phyloP scores from a whole-genome alignment of 192 early-diverging fungal species.

The Coemansia sp. region DNA sequence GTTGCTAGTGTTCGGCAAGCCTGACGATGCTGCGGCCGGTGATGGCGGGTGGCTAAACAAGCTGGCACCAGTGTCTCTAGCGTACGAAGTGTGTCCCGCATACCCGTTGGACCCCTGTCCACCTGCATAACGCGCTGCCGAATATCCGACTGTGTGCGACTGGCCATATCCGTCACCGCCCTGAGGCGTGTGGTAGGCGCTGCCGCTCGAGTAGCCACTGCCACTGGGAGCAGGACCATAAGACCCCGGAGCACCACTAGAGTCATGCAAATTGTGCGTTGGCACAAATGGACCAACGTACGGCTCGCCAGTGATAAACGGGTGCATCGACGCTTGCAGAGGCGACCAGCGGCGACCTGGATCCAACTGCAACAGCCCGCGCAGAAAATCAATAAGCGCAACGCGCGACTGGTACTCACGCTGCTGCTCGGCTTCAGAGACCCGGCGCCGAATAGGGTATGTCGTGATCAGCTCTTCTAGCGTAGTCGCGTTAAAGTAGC shows the following conservation, averaged over 20 bases:
- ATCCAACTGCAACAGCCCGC: slow-evolving; percentile 86
- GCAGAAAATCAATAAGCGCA: slow-evolving; percentile 88
- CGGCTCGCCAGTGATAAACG: slow-evolving; percentile 90
- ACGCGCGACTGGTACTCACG: slow-evolving; percentile 58
- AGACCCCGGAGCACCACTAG: slow-evolving; percentile 12
- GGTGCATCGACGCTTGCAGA: slow-evolving; percentile 89
- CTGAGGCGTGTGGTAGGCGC: not conserved
- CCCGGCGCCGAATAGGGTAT: slow-evolving; percentile 76
- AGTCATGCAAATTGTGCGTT: slow-evolving; percentile 8
- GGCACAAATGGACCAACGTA: slow-evolving; percentile 62
- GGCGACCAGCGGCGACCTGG: slow-evolving; percentile 94
- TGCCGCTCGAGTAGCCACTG: not conserved
- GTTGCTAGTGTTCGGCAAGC: not conserved
- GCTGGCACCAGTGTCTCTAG: slow-evolving; percentile 1
- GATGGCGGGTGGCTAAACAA: slow-evolving; percentile 1
- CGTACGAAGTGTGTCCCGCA: slow-evolving; percentile 6
- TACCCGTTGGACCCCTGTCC: slow-evolving; percentile 20
- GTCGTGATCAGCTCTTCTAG: slow-evolving; percentile 83
- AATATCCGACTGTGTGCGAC: slow-evolving; percentile 17
- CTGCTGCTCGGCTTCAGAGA: slow-evolving; percentile 42
- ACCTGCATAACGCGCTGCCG: slow-evolving; percentile 10
- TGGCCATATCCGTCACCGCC: slow-evolving; percentile 11
- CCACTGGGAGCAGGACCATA: slow-evolving; percentile 13
- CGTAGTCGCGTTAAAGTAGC: slow-evolving; percentile 85
- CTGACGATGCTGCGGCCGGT: not conserved